phyloP scores from a whole-genome alignment of 163 green algal species.

The Scenedesmus sp. region DNA sequence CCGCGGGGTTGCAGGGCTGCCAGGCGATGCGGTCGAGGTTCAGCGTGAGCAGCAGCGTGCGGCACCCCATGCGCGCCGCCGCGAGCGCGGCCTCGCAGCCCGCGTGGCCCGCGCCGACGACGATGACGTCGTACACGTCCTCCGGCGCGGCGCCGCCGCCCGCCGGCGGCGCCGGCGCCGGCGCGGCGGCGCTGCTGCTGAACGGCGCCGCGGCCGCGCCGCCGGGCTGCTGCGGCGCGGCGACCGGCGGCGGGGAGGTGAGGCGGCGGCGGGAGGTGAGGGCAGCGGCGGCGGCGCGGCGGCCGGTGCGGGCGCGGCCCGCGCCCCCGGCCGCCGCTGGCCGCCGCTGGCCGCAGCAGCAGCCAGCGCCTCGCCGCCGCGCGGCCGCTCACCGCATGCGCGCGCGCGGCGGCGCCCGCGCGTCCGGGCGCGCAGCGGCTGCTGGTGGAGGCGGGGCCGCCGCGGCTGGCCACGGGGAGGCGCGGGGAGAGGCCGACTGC shows the following conservation, averaged over 20 bases:
- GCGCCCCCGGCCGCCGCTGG: too few species aligned
- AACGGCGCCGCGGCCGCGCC: neutral
- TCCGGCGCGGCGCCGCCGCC: conserved; percentile 49
- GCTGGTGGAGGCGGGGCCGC: conserved; percentile 23
- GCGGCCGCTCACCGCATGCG: too few species aligned
- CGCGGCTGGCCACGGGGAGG: neutral
- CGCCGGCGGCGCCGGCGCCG: neutral
- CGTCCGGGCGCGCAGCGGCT: neutral
- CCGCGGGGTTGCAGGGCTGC: conserved; percentile 98
- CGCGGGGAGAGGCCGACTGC: neutral
- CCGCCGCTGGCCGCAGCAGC: too few species aligned
- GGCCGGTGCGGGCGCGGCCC: too few species aligned
- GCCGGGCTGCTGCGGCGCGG: neutral
- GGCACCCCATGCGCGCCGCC: conserved; percentile 82
- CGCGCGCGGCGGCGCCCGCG: too few species aligned
- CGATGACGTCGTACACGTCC: conserved; percentile 97
- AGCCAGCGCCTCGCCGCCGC: too few species aligned
- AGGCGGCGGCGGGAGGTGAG: too few species aligned
- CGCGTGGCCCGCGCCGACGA: conserved; percentile 95
- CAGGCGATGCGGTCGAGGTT: conserved; percentile 96
- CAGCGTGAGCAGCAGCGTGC: conserved; percentile 95
- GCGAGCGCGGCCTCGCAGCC: conserved; percentile 96
- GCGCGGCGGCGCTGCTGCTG: neutral
- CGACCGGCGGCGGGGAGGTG: too few species aligned
- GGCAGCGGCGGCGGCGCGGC: too few species aligned